Evolutionary conservation across 1,139 yeast genomes (phyloP), one percentile per base, ranked within the genome.

Genomic region (Yamadazyma dushanensis): DNA sequence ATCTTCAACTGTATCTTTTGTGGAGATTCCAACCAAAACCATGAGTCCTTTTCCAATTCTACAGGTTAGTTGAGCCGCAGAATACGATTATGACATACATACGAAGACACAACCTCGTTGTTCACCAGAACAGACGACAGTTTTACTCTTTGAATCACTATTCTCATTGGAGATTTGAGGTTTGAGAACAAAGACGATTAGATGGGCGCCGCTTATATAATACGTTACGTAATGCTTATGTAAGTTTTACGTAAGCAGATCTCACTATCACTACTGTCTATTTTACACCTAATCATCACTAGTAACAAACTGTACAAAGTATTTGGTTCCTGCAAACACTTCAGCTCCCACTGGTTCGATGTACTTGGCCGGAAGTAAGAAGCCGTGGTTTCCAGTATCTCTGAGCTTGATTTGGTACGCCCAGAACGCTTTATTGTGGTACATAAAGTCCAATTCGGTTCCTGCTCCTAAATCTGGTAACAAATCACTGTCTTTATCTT

Each of bases 61-160:
- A 24, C 13, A 16, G 3, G 40, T 43, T 32, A 36, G 38, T 34
- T 4, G 27, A 5, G 3, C 18, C 5, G 10, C 15, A 15, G 4
- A 5, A 14, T 23, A n/a, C n/a, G n/a, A n/a, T n/a, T n/a, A n/a
- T n/a, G n/a, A n/a, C n/a, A 25, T 37, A 73, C 85, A 44, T 68
- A 80, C 81, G 78, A 67, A 1, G 97, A 87, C 0, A 89, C 75
- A 0, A 84, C 66, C 35, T 73, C 57, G 11, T 72, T 67, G 39
- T 88, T 87, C 0, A 92, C 97, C 0, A 86, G 76, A 1, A 90
- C 97, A 0, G 95, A 83, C 0, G 97, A 97, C 35, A 73, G 72
- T 46, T 83, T 86, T 14, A 89, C 97, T 51, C 85, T 78, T 53
- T 90, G 98, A 25, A 90, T 76, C 2, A 90, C 96, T 2, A 90